These are phyloP conservation scores for Tricholoma terreum DNA, from an alignment of 768 basidiomycete species.

Conservation along the genomic window DNA sequence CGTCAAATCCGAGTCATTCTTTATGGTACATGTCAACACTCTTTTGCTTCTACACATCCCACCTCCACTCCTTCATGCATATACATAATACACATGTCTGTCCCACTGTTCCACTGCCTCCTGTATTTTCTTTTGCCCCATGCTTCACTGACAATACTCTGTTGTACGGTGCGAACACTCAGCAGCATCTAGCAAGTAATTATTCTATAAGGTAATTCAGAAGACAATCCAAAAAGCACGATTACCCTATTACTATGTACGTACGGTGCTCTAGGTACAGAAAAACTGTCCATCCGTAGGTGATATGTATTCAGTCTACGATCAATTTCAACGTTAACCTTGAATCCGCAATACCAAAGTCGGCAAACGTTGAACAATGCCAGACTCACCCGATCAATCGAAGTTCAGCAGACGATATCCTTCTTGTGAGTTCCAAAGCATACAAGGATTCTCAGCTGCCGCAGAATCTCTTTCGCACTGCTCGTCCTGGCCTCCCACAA, in stretches of 20 bases:
- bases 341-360: no score
- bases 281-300: no score
- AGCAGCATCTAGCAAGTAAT: constrained; percentile 21
- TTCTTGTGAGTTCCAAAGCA: not conserved
- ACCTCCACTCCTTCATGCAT: constrained; percentile 4
- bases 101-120: not conserved
- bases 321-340: no score
- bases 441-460: no score
- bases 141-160: constrained; percentile 7
- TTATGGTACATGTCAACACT: constrained; percentile 3
- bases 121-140: not conserved
- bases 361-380: no score
- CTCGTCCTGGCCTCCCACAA: constrained; percentile 21
- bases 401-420: no score
- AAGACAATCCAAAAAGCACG: not conserved
- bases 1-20: not conserved
- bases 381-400: no score
- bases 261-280: no score
- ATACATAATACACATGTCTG: not conserved
- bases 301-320: no score
- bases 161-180: constrained; percentile 28
- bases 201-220: constrained; percentile 22
- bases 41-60: constrained; percentile 2
- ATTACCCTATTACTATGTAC: no score
- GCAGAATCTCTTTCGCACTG: constrained; percentile 7